Base-by-base conservation (phyloP, 164 flowering plant species). In the Warburgia ugandensis region DNA sequence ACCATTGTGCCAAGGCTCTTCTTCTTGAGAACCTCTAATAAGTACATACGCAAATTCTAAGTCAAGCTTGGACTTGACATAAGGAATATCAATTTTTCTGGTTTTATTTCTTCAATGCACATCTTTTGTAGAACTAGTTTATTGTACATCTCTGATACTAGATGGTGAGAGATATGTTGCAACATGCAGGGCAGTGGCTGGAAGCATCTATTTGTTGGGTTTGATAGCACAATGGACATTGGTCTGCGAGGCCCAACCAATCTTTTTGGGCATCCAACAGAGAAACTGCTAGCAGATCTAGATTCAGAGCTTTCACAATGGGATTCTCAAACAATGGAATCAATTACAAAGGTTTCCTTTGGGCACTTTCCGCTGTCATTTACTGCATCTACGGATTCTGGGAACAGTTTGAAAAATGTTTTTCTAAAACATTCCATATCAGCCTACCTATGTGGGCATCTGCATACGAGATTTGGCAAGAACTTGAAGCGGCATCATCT, bases 311-410 rank as follows among this genome's bases (percentile, higher is more conserved):
- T 92, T 28, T 79, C 86, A 28, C 86, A 79, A 60, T 86, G 94
- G 95, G 77, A 83, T 68, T 69, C 73, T 52, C 63, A 62, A 48
- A 52, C 77, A 30, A 45, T 56, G 13, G 60, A 67, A 45, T 75
- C 73, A 27, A 68, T 84, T 17, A 83, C 83, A 25, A 92, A 92
- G 65, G 67, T 92, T 26, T 40, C 91, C 41, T 92, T 81, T 61
- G 99, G 99, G 44, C 99, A 92, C 71, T 92, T 86, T 63, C 95
- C 99, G 11, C 69, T 88, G 33, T 92, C 99, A 47, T 92, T 88
- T 66, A 77, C 94, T 29, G 81, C 94, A 40, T 60, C 73, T 32
- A 59, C 96, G 11, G 27, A 61, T 42, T 78, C 89, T 37, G 79
- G 83, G 29, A 92, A 65, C 67, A 84, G 66, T 48, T 60, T 92